Percentiles rank a stretch among this genome's conserved stretches.
phyloP scores from a whole-genome alignment of 139 green algal species.

The Chlorella sp. region DNA sequence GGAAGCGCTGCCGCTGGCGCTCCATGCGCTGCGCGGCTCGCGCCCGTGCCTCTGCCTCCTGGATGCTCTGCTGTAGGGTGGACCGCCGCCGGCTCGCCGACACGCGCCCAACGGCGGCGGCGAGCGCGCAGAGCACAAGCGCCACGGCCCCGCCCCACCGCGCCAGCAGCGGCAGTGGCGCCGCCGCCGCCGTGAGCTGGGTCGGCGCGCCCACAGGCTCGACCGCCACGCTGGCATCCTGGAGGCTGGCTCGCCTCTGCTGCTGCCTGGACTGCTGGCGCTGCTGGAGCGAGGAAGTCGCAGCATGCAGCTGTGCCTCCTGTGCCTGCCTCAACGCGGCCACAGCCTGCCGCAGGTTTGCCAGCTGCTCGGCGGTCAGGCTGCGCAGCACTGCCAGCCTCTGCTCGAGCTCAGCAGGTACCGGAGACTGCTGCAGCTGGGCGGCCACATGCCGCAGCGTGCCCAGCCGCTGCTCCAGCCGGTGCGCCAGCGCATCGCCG shows the following conservation, averaged over 20 bases:
- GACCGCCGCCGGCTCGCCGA: background rate
- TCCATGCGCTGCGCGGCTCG: background rate
- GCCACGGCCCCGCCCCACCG: too few species aligned
- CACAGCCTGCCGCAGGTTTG: conserved; percentile 12
- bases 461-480: background rate
- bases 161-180: background rate
- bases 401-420: background rate
- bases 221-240: background rate
- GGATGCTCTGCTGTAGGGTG: background rate
- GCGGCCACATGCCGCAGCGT: background rate
- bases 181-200: background rate
- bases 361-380: conserved; percentile 1
- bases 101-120: too few species aligned
- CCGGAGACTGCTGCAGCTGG: background rate
- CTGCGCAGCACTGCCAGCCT: conserved; percentile 9
- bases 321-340: background rate
- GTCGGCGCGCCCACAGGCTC: background rate
- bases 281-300: background rate
- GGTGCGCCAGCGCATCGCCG: background rate
- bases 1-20: conserved; percentile 30
- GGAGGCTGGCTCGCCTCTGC: background rate
- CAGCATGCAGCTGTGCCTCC: background rate
- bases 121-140: too few species aligned
- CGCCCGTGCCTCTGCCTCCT: conserved; percentile 21
- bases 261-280: background rate